Evolutionary conservation across 2,329 filamentous ascomycete species (phyloP), one percentile per base, ranked within the genome.

Genomic region (Phyllachora maydis): DNA sequence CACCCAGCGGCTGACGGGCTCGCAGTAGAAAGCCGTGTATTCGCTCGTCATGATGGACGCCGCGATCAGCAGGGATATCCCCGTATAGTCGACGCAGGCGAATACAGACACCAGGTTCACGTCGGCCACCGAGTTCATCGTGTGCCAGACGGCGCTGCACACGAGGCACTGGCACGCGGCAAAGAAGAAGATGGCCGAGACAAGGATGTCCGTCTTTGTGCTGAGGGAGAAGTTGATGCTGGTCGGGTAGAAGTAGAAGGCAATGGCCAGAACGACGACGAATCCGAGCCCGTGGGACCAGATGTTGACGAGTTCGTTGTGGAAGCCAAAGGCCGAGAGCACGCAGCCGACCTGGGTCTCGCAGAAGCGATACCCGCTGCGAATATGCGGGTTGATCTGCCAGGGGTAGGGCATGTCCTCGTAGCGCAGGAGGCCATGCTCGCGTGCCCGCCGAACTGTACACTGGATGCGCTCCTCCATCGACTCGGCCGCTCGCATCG

Each of bases 1-100:
- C 8, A 65, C 57, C 64, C 75, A 88, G 26, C 83, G 74, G 35
- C 76, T 83, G 22, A 76, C 39, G 3, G 88, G 83, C 40, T 98
- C 88, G 53, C 88, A 93, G 55, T 98, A 98, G 49, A 98, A 98
- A 13, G 85, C 88, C 1, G 88, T 93, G 53, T 95, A 98, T 46
- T 98, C 88, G 17, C 82, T 92, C 3, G 88, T 93, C 65, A 95
- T 81, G 52, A 98, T 98, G 27, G 79, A 91, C 7, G 88, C 82
- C 3, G 88, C 81, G 24, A 98, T 88, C 14, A 98, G 65, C 23
- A 98, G 58, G 2, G 83, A 92, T 35, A 98, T 98, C 26, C 88
- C 88, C 0, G 88, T 95, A 50, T 98, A 98, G 47, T 98, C 88
- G 28, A 98, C 82, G 45, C 88, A 98, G 11, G 88, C 88, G 40